Evolutionary conservation across 73 alveolate genomes (phyloP).

Genomic region (Stentor roeselii): DNA sequence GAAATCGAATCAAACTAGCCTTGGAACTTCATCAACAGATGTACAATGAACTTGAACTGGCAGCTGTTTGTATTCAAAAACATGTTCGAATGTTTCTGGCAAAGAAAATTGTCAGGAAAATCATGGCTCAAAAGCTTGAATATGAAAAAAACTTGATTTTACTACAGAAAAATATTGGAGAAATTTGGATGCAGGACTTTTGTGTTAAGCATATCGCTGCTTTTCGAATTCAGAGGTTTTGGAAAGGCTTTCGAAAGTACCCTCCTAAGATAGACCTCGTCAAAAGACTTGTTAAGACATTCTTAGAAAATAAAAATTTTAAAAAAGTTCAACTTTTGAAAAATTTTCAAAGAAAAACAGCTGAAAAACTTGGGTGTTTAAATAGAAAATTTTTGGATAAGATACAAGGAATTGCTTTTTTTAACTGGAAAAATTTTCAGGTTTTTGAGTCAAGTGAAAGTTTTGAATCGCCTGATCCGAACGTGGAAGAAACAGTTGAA

Average conservation of each 20-base stretch:
- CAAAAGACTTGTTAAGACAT: background rate
- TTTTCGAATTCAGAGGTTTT: background rate
- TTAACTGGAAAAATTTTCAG: background rate
- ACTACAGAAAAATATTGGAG: background rate
- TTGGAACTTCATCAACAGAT: background rate
- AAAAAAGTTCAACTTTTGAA: background rate
- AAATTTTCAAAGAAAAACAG: too few species aligned
- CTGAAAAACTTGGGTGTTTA: too few species aligned
- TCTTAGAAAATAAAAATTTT: too few species aligned
- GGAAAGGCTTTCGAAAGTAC: background rate
- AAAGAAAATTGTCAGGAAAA: background rate
- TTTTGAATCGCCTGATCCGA: too few species aligned
- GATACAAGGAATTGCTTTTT: background rate
- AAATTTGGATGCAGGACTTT: background rate
- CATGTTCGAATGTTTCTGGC: background rate
- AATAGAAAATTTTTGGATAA: too few species aligned
- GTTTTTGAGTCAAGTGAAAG: background rate
- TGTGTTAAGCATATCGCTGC: slow-evolving; percentile 1
- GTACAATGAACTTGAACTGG: background rate
- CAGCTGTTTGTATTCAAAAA: background rate
- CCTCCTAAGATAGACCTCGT: background rate
- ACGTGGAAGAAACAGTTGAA: background rate
- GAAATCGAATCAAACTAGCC: background rate
- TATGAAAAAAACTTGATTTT: background rate
- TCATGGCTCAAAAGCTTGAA: too few species aligned